Percentiles rank a stretch among this genome's conserved stretches.
phyloP scores from a whole-genome alignment of 306 rosid species.

The Quillaja saponaria region DNA sequence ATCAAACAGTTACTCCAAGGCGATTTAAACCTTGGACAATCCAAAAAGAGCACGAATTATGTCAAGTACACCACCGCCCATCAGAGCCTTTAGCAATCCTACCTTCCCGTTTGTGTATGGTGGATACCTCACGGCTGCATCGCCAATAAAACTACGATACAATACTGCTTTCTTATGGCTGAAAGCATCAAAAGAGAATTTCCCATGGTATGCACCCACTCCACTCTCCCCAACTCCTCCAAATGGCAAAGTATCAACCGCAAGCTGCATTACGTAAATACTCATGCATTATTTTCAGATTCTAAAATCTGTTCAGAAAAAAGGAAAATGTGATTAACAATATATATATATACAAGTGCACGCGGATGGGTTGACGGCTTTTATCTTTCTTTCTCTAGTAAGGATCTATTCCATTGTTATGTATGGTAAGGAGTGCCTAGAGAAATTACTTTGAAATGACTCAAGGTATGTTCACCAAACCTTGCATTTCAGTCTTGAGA shows the following conservation, averaged over 20 bases:
- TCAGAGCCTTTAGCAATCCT: slow-evolving; percentile 70
- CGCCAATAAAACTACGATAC: slow-evolving; percentile 73
- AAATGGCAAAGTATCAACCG: slow-evolving; percentile 72
- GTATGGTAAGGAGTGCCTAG: not conserved
- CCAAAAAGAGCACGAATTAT: slow-evolving; percentile 76
- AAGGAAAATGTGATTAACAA: slow-evolving; percentile 2
- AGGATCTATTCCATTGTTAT: not conserved
- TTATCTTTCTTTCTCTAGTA: not conserved
- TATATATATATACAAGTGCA: not conserved
- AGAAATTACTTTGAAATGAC: not conserved
- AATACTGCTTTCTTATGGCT: slow-evolving; percentile 93
- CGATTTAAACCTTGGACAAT: slow-evolving; percentile 46
- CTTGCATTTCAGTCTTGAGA: slow-evolving; percentile 5
- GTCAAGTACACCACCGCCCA: slow-evolving; percentile 60
- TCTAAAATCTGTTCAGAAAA: slow-evolving; percentile 6
- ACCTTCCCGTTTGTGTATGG: slow-evolving; percentile 79
- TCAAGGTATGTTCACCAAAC: not conserved
- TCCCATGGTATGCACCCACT: slow-evolving; percentile 91
- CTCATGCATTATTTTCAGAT: slow-evolving; percentile 2
- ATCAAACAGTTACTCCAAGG: slow-evolving; percentile 14
- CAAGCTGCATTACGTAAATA: slow-evolving; percentile 62
- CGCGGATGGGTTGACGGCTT: not conserved
- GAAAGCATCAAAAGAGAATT: slow-evolving; percentile 90
- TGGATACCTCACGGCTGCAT: slow-evolving; percentile 80
- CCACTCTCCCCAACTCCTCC: slow-evolving; percentile 99